phyloP scores from a whole-genome alignment of 352 stramenopile species.

The Phytophthora melonis region DNA sequence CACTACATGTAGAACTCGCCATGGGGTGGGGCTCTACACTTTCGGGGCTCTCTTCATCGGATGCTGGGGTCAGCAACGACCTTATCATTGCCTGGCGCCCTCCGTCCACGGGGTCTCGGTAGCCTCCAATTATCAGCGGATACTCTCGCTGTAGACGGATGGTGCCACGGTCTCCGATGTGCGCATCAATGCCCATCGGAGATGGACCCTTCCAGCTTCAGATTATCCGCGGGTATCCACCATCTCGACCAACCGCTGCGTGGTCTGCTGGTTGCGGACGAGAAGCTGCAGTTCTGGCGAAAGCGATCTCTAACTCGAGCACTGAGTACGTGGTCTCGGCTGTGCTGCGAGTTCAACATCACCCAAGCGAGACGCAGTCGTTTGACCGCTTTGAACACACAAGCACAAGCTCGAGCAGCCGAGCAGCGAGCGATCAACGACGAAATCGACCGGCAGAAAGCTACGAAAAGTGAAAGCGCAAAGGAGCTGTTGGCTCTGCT shows the following conservation, averaged over 20 bases:
- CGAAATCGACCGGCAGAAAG: constrained; percentile 21
- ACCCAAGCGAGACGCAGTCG: constrained; percentile 17
- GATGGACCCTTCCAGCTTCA: constrained; percentile 10
- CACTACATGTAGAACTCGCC: neutral
- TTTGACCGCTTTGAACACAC: constrained; percentile 26
- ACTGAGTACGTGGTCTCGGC: constrained; percentile 17
- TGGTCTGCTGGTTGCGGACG: constrained; percentile 32
- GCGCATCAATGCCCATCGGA: constrained; percentile 29
- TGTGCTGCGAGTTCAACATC: constrained; percentile 16
- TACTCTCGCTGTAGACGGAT: constrained; percentile 37
- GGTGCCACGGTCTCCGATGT: constrained; percentile 60
- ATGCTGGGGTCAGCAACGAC: constrained; percentile 29
- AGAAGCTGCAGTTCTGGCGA: constrained; percentile 35
- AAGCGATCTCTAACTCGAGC: constrained; percentile 17
- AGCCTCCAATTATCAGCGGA: constrained; percentile 30
- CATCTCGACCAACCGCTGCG: constrained; percentile 24
- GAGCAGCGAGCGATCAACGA: constrained; percentile 32
- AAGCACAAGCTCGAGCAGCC: constrained; percentile 43
- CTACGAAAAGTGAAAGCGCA: constrained; percentile 17
- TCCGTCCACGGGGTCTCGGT: constrained; percentile 49
- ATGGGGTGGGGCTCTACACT: constrained; percentile 57
- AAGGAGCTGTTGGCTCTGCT: constrained; percentile 32
- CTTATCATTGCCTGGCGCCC: neutral
- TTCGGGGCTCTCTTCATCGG: constrained; percentile 56
- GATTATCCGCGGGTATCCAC: constrained; percentile 5